Percentiles rank a stretch among this genome's conserved stretches.
These are phyloP conservation scores for Casuarina cunninghamiana DNA, from an alignment of 306 rosid genomes.

Conservation along the genomic window DNA sequence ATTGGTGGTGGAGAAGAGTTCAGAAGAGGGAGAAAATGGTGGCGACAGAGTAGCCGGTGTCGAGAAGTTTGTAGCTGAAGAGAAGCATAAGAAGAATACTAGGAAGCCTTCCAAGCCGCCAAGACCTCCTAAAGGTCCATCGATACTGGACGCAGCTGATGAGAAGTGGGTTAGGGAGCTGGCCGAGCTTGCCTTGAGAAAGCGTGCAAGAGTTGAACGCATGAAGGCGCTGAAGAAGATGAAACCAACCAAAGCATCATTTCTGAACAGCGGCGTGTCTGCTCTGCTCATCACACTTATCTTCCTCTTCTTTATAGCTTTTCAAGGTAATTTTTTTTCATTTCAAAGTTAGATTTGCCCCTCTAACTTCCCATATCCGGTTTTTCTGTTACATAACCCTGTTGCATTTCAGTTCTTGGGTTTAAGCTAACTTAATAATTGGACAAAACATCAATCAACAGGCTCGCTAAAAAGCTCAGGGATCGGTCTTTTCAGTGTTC, in stretches of 20 bases:
- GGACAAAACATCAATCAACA: neutral
- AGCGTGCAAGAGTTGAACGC: slow-evolving; percentile 62
- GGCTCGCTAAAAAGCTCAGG: neutral
- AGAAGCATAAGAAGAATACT: slow-evolving; percentile 31
- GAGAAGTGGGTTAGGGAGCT: slow-evolving; percentile 61
- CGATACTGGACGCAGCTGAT: slow-evolving; percentile 59
- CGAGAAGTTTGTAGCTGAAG: slow-evolving; percentile 23
- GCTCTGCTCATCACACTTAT: slow-evolving; percentile 61
- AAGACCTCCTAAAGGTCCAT: slow-evolving; percentile 71
- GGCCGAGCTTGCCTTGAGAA: slow-evolving; percentile 57
- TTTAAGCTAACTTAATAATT: neutral
- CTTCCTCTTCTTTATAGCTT: slow-evolving; percentile 51
- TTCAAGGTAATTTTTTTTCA: slow-evolving; percentile 49
- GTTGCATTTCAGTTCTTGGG: neutral
- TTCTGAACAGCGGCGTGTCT: slow-evolving; percentile 48
- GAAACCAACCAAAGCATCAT: slow-evolving; percentile 47
- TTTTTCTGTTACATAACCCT: slow-evolving; percentile 9
- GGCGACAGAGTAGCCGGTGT: slow-evolving; percentile 18
- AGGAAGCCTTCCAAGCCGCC: slow-evolving; percentile 72
- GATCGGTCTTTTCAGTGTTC: neutral
- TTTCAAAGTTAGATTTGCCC: slow-evolving; percentile 10
- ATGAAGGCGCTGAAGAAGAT: slow-evolving; percentile 53
- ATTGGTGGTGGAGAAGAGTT: slow-evolving; percentile 39
- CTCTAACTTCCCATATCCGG: neutral
- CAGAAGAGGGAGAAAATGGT: slow-evolving; percentile 31